Evolutionary conservation across 1,139 yeast genomes (phyloP), one percentile per base, ranked within the genome.

Genomic region (Hyphopichia wangnamkhiaoensis): DNA sequence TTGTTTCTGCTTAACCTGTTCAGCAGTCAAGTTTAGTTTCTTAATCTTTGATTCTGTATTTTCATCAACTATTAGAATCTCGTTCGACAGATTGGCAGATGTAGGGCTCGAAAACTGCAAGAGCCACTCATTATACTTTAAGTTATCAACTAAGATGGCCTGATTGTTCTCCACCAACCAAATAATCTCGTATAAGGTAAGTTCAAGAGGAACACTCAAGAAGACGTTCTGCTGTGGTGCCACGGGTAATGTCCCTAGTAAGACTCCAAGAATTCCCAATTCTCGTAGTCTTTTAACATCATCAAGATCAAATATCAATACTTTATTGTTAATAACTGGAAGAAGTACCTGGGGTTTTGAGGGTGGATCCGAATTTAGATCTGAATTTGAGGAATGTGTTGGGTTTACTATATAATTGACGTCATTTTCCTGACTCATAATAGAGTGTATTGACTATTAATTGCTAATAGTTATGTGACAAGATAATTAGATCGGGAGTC

Each of bases 151-250:
- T 15, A 80, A 46, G 7, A 53, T 46, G 0, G 70, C 82, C 33
- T 63, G 54, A 0, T 67, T 68, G 2, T 66, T 56, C 9, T 69
- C 66, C 3, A 84, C 68, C 29, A 89, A 65, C 80, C 88, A 87
- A 10, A 81, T 46, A 0, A 82, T 79, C 52, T 93, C 98, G 61
- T 86, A 95, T 0, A 79, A 61, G 65, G 80, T 76, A 34, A 93
- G 67, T 50, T 81, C 79, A 37, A 91, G 63, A 0, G 98, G 98
- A 3, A 91, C 65, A 1, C 96, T 95, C 38, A 88, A 69, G 54
- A 91, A 85, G 30, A 84, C 71, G 54, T 89, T 91, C 53, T 93
- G 98, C 59, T 93, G 98, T 2, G 98, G 95, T 16, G 91, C 90
- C 35, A 80, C 75, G 0, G 96, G 87, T 28, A 93, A 63, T 0